Percentiles rank a stretch among this genome's conserved stretches.
These are phyloP conservation scores for Starmerella etchellsii DNA, from an alignment of 805 yeast genomes.

Conservation along the genomic window DNA sequence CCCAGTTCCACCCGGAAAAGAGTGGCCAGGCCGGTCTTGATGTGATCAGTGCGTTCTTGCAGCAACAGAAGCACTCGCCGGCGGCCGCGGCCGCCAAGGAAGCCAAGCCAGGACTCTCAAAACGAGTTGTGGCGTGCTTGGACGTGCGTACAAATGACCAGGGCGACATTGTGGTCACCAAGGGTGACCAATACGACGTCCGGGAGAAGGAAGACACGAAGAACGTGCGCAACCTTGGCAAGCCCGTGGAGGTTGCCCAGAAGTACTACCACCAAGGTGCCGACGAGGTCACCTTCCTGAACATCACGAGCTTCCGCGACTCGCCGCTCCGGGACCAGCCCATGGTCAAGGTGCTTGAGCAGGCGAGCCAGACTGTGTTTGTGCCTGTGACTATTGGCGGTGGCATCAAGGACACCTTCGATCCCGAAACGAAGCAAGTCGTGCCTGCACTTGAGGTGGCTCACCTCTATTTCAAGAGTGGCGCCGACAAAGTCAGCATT, in stretches of 20 bases:
- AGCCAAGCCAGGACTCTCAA: conserved; percentile 47
- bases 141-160: conserved; percentile 92
- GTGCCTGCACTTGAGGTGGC: conserved; percentile 88
- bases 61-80: conserved; percentile 29
- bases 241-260: conserved; percentile 89
- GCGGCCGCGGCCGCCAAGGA: background rate
- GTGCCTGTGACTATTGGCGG: conserved; percentile 98
- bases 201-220: conserved; percentile 53
- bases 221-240: conserved; percentile 78
- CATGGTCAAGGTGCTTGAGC: conserved; percentile 76
- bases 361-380: conserved; percentile 79
- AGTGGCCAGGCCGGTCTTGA: conserved; percentile 83
- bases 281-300: conserved; percentile 88
- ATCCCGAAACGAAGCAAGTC: conserved; percentile 58
- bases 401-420: conserved; percentile 82
- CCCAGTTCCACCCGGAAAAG: conserved; percentile 99
- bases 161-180: conserved; percentile 94
- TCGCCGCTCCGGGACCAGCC: conserved; percentile 90
- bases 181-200: conserved; percentile 97
- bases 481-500: conserved; percentile 95
- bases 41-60: conserved; percentile 60
- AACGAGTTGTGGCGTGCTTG: conserved; percentile 88
- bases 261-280: conserved; percentile 90
- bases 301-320: conserved; percentile 90
- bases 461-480: conserved; percentile 78